These are phyloP conservation scores for Colletotrichum cordylinicola DNA, from an alignment of 2,329 filamentous ascomycete genomes.

Conservation along the genomic window DNA sequence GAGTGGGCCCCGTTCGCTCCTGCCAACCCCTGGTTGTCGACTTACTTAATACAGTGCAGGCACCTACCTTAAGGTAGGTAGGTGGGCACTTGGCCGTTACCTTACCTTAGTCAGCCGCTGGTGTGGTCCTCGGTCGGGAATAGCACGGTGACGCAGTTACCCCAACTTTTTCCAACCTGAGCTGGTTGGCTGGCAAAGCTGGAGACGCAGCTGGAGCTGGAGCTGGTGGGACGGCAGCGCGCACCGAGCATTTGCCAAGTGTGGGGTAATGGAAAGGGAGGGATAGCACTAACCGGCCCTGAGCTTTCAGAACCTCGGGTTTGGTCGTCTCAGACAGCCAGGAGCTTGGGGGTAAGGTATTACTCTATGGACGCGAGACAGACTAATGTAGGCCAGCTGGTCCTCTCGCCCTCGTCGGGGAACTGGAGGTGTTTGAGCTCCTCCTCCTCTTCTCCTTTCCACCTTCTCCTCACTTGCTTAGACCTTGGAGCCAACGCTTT, in stretches of 20 bases:
- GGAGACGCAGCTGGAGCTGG: background rate
- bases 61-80: background rate
- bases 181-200: background rate
- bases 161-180: background rate
- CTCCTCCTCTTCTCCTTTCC: background rate
- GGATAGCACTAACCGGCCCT: background rate
- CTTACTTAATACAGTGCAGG: background rate
- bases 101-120: background rate
- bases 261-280: conserved; percentile 13
- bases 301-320: background rate
- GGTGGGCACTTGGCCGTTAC: background rate
- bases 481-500: background rate
- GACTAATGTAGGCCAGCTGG: background rate
- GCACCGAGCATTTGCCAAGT: conserved; percentile 7
- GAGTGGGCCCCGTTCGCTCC: background rate
- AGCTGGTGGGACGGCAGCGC: background rate
- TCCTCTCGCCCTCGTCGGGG: background rate
- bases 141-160: background rate
- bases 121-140: background rate
- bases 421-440: background rate
- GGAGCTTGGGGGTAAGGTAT: background rate
- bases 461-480: background rate
- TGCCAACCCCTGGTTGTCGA: background rate
- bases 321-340: conserved; percentile 7
- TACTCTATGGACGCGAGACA: background rate